Percentiles rank a stretch among this genome's conserved stretches.
phyloP scores from a whole-genome alignment of 306 rosid species.

The Leucaena leucocephala region DNA sequence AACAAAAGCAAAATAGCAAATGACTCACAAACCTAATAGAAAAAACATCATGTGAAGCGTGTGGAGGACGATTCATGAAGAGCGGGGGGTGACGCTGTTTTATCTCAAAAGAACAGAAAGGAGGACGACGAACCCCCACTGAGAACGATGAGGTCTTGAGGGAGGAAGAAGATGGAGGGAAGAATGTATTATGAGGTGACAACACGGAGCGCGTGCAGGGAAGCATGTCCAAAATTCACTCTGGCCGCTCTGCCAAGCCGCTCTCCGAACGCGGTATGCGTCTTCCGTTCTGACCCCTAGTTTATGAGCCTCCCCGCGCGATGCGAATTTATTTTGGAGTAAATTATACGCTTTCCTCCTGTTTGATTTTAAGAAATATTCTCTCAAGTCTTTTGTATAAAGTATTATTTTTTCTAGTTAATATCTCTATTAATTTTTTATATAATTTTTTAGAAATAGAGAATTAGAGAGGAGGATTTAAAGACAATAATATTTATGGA shows the following conservation, averaged over 20 bases:
- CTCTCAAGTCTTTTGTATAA: no score
- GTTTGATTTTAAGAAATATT: no score
- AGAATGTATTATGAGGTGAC: slow-evolving; percentile 27
- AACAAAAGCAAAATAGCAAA: neutral
- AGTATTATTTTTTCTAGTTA: no score
- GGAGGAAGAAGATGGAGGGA: slow-evolving; percentile 33
- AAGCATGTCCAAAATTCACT: slow-evolving; percentile 42
- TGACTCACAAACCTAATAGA: slow-evolving; percentile 29
- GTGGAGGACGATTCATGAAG: slow-evolving; percentile 1
- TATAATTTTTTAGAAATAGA: no score
- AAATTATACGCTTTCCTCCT: neutral
- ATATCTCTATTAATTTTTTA: no score
- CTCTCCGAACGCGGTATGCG: no score
- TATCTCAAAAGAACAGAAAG: slow-evolving; percentile 28
- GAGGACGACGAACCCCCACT: slow-evolving; percentile 18
- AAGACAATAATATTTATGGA: no score
- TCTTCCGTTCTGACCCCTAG: neutral
- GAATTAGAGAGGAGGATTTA: no score
- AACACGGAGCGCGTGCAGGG: slow-evolving; percentile 31
- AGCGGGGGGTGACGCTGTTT: slow-evolving; percentile 27
- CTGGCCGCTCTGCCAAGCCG: neutral
- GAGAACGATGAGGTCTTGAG: neutral
- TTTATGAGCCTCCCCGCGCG: neutral
- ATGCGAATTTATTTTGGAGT: neutral
- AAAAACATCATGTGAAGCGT: slow-evolving; percentile 28